Evolutionary conservation across 306 rosid species (phyloP).

Genomic region (Castanopsis chinensis): DNA sequence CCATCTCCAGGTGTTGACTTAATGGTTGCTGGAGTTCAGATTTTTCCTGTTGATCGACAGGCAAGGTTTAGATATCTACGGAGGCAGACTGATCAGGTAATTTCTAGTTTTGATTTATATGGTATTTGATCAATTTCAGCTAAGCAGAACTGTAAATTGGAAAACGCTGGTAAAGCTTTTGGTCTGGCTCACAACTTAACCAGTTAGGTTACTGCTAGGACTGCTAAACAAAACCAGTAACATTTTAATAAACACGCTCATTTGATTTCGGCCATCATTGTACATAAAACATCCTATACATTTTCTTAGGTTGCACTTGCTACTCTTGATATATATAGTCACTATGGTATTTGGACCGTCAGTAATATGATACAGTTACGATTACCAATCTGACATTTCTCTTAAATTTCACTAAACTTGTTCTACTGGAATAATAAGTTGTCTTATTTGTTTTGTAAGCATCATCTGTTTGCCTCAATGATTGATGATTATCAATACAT

Average conservation of each 20-base stretch:
- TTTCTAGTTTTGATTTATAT: constrained; percentile 1
- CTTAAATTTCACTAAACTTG: neutral
- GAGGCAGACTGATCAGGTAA: constrained; percentile 78
- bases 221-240: no score
- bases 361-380: neutral
- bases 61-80: constrained; percentile 68
- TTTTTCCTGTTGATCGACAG: constrained; percentile 80
- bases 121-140: constrained; percentile 5
- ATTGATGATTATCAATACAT: neutral
- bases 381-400: neutral
- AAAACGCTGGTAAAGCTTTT: neutral
- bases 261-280: neutral
- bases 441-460: neutral
- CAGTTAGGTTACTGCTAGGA: neutral
- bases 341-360: neutral
- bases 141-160: neutral
- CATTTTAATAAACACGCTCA: no score
- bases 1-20: constrained; percentile 81
- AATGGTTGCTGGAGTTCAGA: constrained; percentile 88
- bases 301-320: neutral
- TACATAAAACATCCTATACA: neutral
- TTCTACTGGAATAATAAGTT: neutral
- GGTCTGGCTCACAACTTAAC: neutral
- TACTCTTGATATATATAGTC: neutral
- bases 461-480: neutral